These are phyloP conservation scores for Graphium sp. DNA, from an alignment of 2,329 filamentous ascomycete genomes.

Conservation along the genomic window DNA sequence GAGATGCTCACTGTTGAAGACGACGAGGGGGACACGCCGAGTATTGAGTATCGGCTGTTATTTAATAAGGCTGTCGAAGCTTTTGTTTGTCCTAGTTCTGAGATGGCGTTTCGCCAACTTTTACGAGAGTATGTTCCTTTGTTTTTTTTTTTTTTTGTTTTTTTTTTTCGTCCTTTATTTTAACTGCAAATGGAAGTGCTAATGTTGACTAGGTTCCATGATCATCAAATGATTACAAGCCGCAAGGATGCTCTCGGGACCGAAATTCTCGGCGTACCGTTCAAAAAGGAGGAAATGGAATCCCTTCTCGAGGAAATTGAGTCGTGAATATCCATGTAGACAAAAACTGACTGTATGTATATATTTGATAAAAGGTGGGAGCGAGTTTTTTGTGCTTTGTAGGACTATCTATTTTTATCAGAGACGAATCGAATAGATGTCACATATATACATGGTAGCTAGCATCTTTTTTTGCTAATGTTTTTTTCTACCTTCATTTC, in stretches of 20 bases:
- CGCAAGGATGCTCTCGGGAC: constrained; percentile 72
- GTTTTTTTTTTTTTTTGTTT: background rate
- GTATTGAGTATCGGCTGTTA: constrained; percentile 76
- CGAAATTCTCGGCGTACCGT: constrained; percentile 72
- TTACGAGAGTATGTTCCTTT: constrained; percentile 59
- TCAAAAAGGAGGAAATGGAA: constrained; percentile 78
- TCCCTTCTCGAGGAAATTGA: constrained; percentile 60
- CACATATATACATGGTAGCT: no score
- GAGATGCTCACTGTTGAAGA: constrained; percentile 57
- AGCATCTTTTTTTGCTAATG: no score
- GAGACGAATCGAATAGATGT: no score
- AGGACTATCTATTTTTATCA: no score
- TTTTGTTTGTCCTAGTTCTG: constrained; percentile 79
- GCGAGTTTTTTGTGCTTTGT: no score
- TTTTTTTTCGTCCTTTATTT: background rate
- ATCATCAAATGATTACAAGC: constrained; percentile 93
- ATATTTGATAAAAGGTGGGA: no score
- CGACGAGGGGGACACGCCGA: constrained; percentile 36
- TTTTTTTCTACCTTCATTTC: no score
- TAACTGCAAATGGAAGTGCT: constrained; percentile 9
- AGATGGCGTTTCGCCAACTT: constrained; percentile 87
- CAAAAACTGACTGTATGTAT: no score
- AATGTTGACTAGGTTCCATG: constrained; percentile 53
- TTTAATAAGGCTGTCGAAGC: constrained; percentile 95
- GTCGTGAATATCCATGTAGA: background rate